Conservation (phyloP, 176 grass and related monocot genomes). For the Musa itinerans region DNA sequence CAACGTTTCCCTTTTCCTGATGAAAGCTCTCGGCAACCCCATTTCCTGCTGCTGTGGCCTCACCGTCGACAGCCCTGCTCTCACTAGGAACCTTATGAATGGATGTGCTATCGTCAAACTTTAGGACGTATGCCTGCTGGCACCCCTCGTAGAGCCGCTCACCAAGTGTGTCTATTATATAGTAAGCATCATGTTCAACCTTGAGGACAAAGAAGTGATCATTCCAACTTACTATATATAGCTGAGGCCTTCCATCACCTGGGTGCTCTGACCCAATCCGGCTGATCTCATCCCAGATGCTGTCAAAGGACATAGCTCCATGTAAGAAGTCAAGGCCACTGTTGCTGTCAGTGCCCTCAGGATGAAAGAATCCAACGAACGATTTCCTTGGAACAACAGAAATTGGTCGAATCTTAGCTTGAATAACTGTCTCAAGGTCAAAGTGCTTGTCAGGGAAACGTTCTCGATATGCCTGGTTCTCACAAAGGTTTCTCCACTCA, state of each 20-base stretch:
- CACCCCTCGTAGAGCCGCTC: conserved; percentile 91
- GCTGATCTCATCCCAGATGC: conserved; percentile 92
- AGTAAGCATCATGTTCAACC: conserved; percentile 52
- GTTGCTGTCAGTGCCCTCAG: conserved; percentile 47
- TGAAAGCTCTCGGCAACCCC: conserved; percentile 30
- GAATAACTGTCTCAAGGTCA: conserved; percentile 89
- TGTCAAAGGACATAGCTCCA: conserved; percentile 87
- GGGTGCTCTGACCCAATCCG: conserved; percentile 10
- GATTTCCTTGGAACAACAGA: conserved; percentile 56
- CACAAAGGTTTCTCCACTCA: conserved; percentile 84
- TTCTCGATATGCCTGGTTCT: conserved; percentile 61
- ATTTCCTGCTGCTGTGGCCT: conserved; percentile 16
- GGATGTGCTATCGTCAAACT: conserved; percentile 61
- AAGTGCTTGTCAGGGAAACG: conserved; percentile 86
- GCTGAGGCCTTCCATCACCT: conserved; percentile 27
- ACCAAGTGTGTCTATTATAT: conserved; percentile 86
- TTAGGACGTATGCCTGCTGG: conserved; percentile 75
- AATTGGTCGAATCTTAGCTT: conserved; percentile 66
- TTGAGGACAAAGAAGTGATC: conserved; percentile 92
- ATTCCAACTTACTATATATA: conserved; percentile 97
- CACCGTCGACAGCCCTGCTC: conserved; percentile 26
- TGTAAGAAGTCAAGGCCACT: conserved; percentile 72
- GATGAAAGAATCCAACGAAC: conserved; percentile 92
- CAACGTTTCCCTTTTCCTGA: conserved; percentile 16
- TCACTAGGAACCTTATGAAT: conserved; percentile 47